Evolutionary conservation across 2,329 filamentous ascomycete genomes (phyloP), one percentile per base, ranked within the genome.

Genomic region (Thielaviopsis musarum): DNA sequence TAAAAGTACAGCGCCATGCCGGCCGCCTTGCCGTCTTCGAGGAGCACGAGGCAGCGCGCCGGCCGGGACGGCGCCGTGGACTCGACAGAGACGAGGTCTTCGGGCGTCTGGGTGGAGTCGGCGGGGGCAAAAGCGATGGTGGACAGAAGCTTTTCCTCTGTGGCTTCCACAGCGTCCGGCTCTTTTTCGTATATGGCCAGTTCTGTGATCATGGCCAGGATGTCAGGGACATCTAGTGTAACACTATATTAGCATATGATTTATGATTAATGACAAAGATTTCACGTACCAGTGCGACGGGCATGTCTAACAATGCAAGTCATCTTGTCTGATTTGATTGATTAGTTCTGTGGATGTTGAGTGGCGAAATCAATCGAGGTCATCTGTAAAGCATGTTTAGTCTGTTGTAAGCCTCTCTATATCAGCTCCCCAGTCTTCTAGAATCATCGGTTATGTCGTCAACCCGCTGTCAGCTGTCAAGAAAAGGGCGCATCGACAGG

Each of bases 1-100:
- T 91, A 90, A 71, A 95, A 97, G 74, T 90, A 96, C 49, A 96
- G 73, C 1, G 90, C 90, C 80, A 96, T 88, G 54, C 86, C 89
- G 0, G 82, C 87, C 0, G 70, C 70, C 48, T 72, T 68, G 12
- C 74, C 70, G 5, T 73, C 70, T 22, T 77, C 72, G 65, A 77
- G 76, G 59, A 91, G 72, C 10, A 94, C 72, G 38, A 94, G 76
- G 56, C 88, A 91, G 62, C 88, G 86, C 19, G 90, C 87, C 30
- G 85, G 88, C n/a, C 74, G 74, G 4, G 70, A 66, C 1, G 79
- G 70, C 0, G 78, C 74, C 56, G 79, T 83, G 6, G 78, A 70
- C 64, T 81, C 81, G 15, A 76, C 77, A 58, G 72, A 67, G 28
- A 74, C 74, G 17, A 70, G 64, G 21, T 66, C 62, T 34, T 66